Evolutionary conservation across 768 basidiomycete genomes (phyloP).

Genomic region (Suillus placidus): DNA sequence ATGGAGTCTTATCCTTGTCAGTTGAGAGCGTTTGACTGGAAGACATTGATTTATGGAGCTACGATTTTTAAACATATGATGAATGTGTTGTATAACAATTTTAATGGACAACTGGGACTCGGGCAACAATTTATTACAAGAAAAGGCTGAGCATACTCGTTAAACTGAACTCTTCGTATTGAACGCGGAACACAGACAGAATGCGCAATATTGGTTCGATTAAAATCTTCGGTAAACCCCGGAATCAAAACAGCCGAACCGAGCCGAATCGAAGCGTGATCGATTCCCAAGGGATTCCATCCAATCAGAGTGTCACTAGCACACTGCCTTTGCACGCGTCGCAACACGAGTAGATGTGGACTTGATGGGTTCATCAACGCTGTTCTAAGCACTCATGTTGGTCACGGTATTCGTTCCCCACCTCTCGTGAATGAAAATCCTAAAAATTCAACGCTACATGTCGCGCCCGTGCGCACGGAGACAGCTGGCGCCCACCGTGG

Average conservation of each 20-base stretch:
- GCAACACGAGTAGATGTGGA: slow-evolving; percentile 20
- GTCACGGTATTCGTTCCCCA: neutral
- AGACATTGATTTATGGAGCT: neutral
- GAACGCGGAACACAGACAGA: neutral
- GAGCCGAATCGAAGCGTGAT: slow-evolving; percentile 1
- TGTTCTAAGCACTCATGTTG: slow-evolving; percentile 2
- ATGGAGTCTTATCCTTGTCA: slow-evolving; percentile 7
- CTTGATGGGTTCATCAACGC: slow-evolving; percentile 14
- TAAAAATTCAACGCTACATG: slow-evolving; percentile 11
- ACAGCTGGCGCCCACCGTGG: slow-evolving; percentile 34
- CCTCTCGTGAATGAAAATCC: neutral
- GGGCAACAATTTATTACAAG: neutral
- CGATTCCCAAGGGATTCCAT: neutral
- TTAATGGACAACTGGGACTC: neutral
- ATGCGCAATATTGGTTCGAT: neutral
- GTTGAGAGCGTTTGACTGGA: neutral
- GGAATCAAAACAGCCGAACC: neutral
- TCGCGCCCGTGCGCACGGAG: neutral
- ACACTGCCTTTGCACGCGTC: slow-evolving; percentile 32
- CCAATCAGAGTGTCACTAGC: slow-evolving; percentile 28
- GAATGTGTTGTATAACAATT: slow-evolving; percentile 1
- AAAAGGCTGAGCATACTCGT: neutral
- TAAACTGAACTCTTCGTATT: neutral
- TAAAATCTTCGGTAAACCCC: neutral
- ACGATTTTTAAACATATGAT: neutral